These are phyloP conservation scores for Mycena albidolilacea DNA, from an alignment of 768 basidiomycete genomes.

Conservation along the genomic window DNA sequence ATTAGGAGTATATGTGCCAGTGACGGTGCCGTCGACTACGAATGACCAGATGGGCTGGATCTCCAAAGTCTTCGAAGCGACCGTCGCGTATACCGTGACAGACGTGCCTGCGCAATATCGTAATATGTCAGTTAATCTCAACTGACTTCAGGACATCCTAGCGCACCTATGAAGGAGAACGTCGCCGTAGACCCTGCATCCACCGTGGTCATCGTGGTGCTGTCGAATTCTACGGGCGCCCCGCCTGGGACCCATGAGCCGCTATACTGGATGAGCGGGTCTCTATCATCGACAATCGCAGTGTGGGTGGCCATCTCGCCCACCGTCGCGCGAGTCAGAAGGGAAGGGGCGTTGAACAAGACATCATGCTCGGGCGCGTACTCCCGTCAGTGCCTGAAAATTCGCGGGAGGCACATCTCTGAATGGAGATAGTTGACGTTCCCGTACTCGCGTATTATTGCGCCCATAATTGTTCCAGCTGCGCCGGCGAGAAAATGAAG, in stretches of 20 bases:
- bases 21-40: neutral
- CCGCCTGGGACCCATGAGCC: neutral
- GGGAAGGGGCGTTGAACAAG: neutral
- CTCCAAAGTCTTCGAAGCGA: neutral
- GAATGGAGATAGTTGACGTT: too few species aligned
- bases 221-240: neutral
- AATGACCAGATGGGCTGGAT: constrained; percentile 2
- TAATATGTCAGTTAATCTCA: neutral
- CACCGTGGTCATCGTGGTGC: neutral
- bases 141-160: neutral
- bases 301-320: neutral
- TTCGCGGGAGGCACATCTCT: too few species aligned
- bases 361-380: too few species aligned
- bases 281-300: neutral
- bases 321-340: neutral
- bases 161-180: neutral
- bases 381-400: too few species aligned
- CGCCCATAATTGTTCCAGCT: too few species aligned
- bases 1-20: constrained; percentile 2
- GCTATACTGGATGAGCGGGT: neutral
- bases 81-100: constrained; percentile 7
- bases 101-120: neutral
- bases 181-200: neutral
- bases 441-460: too few species aligned
- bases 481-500: too few species aligned